Evolutionary conservation across 768 basidiomycete genomes (phyloP).

Genomic region (Amanita pallidorosea): DNA sequence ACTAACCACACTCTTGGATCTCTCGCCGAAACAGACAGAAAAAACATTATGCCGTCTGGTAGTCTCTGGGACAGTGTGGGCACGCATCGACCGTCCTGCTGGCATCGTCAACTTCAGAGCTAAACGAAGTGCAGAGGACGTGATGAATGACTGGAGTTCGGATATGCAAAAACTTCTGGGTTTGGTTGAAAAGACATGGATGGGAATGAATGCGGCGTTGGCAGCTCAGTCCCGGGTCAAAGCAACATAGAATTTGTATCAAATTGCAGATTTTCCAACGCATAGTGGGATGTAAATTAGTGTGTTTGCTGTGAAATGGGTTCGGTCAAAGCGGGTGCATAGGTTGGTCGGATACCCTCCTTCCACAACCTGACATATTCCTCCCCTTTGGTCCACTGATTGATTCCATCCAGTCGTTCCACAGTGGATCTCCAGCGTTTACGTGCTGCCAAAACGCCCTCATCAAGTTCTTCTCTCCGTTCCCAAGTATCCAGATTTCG

Average conservation of each 20-base stretch:
- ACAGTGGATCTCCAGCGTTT: slow-evolving; percentile 74
- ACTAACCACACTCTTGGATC: slow-evolving; percentile 79
- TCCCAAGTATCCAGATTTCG: slow-evolving; percentile 50
- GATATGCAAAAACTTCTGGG: slow-evolving; percentile 90
- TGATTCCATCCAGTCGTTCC: slow-evolving; percentile 28
- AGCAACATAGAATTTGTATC: slow-evolving; percentile 13
- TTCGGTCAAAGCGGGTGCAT: slow-evolving; percentile 45
- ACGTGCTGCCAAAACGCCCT: slow-evolving; percentile 50
- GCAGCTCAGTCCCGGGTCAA: slow-evolving; percentile 66
- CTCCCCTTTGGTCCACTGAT: slow-evolving; percentile 62
- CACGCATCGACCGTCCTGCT: slow-evolving; percentile 84
- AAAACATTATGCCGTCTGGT: slow-evolving; percentile 84
- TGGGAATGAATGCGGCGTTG: slow-evolving; percentile 87
- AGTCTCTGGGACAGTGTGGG: slow-evolving; percentile 87
- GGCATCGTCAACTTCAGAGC: slow-evolving; percentile 84
- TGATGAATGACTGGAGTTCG: slow-evolving; percentile 97
- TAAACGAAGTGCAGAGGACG: slow-evolving; percentile 78
- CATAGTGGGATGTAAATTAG: background rate
- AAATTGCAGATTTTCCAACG: background rate
- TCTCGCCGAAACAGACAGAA: slow-evolving; percentile 74
- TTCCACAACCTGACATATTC: slow-evolving; percentile 68
- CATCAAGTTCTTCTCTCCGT: slow-evolving; percentile 41
- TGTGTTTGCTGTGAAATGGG: slow-evolving; percentile 13
- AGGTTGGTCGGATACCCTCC: slow-evolving; percentile 56
- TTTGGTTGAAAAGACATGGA: slow-evolving; percentile 97